Conservation (phyloP, 23 red algal genomes). For the Gracilaria gracilis region DNA sequence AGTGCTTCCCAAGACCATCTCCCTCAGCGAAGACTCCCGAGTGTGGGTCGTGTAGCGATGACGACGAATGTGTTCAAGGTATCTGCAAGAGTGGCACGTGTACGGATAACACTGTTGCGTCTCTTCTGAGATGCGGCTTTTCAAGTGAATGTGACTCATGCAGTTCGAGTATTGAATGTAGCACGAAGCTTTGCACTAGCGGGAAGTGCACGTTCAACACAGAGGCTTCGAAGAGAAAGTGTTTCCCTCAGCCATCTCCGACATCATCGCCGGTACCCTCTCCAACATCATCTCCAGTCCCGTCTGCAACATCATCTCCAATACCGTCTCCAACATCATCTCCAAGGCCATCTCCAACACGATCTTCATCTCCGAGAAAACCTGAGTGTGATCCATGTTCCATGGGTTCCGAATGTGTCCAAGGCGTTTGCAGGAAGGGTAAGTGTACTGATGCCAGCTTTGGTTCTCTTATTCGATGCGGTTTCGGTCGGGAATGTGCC, state of each 20-base stretch:
- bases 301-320: no score
- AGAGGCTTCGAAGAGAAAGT: constrained; percentile 30
- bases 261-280: no score
- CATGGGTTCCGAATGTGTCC: background rate
- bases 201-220: constrained; percentile 46
- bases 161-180: constrained; percentile 3
- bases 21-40: background rate
- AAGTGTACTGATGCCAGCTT: constrained; percentile 47
- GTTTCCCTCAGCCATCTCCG: constrained; percentile 48
- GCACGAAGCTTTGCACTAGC: constrained; percentile 25
- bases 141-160: constrained; percentile 38
- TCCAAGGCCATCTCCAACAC: no score
- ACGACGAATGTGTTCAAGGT: background rate
- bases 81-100: constrained; percentile 9
- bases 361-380: background rate
- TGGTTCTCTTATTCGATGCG: constrained; percentile 23
- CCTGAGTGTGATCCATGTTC: constrained; percentile 26
- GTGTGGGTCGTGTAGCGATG: background rate
- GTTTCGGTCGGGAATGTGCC: constrained; percentile 12
- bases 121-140: constrained; percentile 10
- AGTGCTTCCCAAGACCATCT: constrained; percentile 9
- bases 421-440: constrained; percentile 32
- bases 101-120: constrained; percentile 31
- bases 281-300: no score
- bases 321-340: no score